These are phyloP conservation scores for Cymbidium sinense DNA, from an alignment of 106 monocot species.

Conservation along the genomic window DNA sequence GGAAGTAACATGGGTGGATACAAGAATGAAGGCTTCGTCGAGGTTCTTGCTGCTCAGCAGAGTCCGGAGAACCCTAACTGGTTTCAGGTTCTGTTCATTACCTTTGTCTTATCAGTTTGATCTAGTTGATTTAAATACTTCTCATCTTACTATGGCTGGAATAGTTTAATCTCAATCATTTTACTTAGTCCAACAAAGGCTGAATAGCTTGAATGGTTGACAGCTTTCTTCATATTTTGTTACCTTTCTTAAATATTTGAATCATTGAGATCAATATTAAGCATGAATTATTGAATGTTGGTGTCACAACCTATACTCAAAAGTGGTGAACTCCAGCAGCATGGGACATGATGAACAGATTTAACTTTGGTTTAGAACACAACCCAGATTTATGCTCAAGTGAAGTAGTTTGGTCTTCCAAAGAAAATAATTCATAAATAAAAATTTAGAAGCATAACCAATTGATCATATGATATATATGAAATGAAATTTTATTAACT, in stretches of 20 bases:
- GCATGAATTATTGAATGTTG: neutral
- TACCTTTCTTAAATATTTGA: neutral
- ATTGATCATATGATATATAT: too few relatives aligned
- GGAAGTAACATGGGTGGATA: slow-evolving; percentile 86
- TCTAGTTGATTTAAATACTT: neutral
- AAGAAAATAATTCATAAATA: too few relatives aligned
- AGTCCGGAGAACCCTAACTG: slow-evolving; percentile 98
- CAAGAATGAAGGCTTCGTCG: slow-evolving; percentile 96
- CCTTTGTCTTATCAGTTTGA: neutral
- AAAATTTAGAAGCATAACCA: too few relatives aligned
- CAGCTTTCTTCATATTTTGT: neutral
- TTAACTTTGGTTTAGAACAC: neutral
- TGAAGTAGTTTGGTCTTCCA: too few relatives aligned
- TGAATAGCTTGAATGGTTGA: neutral
- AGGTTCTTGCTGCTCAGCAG: slow-evolving; percentile 98
- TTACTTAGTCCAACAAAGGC: neutral
- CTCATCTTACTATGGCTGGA: neutral
- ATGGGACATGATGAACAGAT: neutral
- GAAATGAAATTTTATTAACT: too few relatives aligned
- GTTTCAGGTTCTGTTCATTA: slow-evolving; percentile 69
- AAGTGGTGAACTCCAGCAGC: neutral
- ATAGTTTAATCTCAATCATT: neutral
- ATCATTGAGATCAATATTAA: neutral
- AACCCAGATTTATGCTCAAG: too few relatives aligned
- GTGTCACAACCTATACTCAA: neutral